Conservation (phyloP, 257 asterid genomes). For the Jasminum sambac region DNA sequence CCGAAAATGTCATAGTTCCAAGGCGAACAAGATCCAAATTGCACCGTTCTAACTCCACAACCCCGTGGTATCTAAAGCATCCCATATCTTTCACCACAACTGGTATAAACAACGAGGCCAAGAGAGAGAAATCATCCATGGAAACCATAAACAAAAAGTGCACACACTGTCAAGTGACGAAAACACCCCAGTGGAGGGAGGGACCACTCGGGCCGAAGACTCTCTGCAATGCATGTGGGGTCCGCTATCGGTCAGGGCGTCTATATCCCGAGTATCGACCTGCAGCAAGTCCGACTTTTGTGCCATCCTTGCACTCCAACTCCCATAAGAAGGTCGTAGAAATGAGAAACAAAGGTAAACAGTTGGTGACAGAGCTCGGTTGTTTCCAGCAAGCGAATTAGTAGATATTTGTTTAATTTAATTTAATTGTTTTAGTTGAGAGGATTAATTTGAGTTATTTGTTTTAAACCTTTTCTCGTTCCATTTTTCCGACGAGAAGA, state of each 20-base stretch:
- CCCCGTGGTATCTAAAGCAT: slow-evolving; percentile 51
- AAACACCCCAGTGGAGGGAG: slow-evolving; percentile 94
- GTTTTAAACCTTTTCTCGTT: not conserved
- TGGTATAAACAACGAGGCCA: slow-evolving; percentile 33
- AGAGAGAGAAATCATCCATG: slow-evolving; percentile 29
- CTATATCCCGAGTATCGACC: slow-evolving; percentile 82
- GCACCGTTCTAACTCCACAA: slow-evolving; percentile 50
- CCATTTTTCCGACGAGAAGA: not conserved
- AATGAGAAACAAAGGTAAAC: slow-evolving; percentile 45
- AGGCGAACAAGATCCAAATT: slow-evolving; percentile 57
- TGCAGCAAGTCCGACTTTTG: slow-evolving; percentile 79
- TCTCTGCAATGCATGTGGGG: slow-evolving; percentile 91
- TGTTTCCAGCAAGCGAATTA: slow-evolving; percentile 39
- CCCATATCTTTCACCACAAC: slow-evolving; percentile 30
- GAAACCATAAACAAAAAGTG: slow-evolving; percentile 42
- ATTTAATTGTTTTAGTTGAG: slow-evolving; percentile 37
- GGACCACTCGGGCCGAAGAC: slow-evolving; percentile 86
- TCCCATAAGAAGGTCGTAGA: slow-evolving; percentile 62
- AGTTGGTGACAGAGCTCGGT: slow-evolving; percentile 14
- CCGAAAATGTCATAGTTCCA: slow-evolving; percentile 37
- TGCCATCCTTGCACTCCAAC: slow-evolving; percentile 72
- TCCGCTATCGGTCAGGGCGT: slow-evolving; percentile 77
- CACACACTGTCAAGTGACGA: slow-evolving; percentile 70
- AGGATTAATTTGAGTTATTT: slow-evolving; percentile 23
- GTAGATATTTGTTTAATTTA: slow-evolving; percentile 43